Percentiles rank a stretch among this genome's conserved stretches.
Conservation (phyloP, 208 protist species). For the Leishmania lainsoni region DNA sequence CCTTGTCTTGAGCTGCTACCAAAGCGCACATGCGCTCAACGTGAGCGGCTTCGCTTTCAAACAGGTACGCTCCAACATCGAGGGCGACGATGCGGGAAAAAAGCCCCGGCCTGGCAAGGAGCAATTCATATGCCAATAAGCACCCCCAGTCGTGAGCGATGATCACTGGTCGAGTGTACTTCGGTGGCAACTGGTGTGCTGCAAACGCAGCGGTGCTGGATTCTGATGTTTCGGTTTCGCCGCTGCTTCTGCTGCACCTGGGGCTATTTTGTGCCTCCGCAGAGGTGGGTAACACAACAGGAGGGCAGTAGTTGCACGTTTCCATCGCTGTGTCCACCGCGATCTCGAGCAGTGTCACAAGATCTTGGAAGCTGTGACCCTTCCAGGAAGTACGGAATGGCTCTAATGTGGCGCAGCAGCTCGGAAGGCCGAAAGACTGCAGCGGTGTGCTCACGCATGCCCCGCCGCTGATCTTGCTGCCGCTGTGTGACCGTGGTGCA, state of each 20-base stretch:
- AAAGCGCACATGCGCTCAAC: slow-evolving; percentile 25
- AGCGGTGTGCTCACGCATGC: slow-evolving; percentile 3
- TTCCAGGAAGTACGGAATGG: slow-evolving; percentile 32
- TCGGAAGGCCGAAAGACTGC: slow-evolving; percentile 6
- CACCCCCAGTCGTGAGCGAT: slow-evolving; percentile 74
- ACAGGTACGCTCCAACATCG: slow-evolving; percentile 44
- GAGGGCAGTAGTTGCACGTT: slow-evolving; percentile 58
- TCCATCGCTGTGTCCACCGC: slow-evolving; percentile 73
- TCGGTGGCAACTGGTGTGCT: slow-evolving; percentile 42
- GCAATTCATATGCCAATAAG: slow-evolving; percentile 61
- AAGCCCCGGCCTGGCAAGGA: slow-evolving; percentile 50
- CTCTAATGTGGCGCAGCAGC: slow-evolving; percentile 9
- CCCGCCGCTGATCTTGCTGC: too few relatives aligned
- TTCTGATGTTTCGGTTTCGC: not conserved
- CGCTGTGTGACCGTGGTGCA: not conserved
- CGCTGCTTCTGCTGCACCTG: not conserved
- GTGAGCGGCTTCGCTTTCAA: slow-evolving; percentile 26
- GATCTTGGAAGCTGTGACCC: slow-evolving; percentile 67
- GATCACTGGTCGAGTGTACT: slow-evolving; percentile 49
- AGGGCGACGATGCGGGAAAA: slow-evolving; percentile 68
- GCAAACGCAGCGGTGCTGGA: slow-evolving; percentile 10
- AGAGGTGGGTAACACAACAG: slow-evolving; percentile 17
- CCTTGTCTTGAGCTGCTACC: slow-evolving; percentile 5
- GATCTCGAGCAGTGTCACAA: slow-evolving; percentile 71
- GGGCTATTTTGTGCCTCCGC: not conserved